Evolutionary conservation across 2,329 filamentous ascomycete species (phyloP), one percentile per base, ranked within the genome.

Genomic region (Botrytis fragariae): DNA sequence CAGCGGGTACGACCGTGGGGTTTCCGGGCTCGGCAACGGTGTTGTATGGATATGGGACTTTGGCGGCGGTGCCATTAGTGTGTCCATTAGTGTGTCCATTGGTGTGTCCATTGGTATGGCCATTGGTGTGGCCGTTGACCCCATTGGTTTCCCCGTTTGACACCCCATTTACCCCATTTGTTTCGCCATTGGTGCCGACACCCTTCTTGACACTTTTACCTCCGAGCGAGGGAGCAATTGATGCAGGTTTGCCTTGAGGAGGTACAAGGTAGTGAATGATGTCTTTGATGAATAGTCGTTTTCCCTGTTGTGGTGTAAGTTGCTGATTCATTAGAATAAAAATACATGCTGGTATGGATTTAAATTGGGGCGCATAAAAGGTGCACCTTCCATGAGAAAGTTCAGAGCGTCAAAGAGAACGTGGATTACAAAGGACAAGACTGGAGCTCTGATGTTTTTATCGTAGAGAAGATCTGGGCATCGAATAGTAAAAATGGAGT

Each of bases 281-380:
- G 83, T 98, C 96, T 83, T 99, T 99, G 88, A 99, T 96, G 85
- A 98, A 98, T 79, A 97, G 85, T 78, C 95, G 93, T 85, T 97
- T 97, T 79, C 72, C 72, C 74, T 75, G 57, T 45, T 59, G 45
- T n/a, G 32, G 37, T 51, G 61, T 74, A 37, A 74, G 72, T 45
- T 71, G 59, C 25, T 68, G 42, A 25, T 42, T 48, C 18, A 72
- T 44, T 10, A 51, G 63, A 35, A 72, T 25, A 32, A 20, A 60
- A 3, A 20, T 61, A 2, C 18, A 22, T 39, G 22, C 48, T 44
- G 25, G 54, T 57, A 14, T 3, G n/a, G 20, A 16, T 39, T 32
- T 2, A 22, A 35, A 4, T 16, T 54, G 25, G 8, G 16, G 48
- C 32, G 45, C 45, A 54, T 54, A 4, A 42, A 54, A 22, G 16